Base-by-base conservation (phyloP, 1,284 basidiomycete genomes). In the Cryptococcus amylolentus region DNA sequence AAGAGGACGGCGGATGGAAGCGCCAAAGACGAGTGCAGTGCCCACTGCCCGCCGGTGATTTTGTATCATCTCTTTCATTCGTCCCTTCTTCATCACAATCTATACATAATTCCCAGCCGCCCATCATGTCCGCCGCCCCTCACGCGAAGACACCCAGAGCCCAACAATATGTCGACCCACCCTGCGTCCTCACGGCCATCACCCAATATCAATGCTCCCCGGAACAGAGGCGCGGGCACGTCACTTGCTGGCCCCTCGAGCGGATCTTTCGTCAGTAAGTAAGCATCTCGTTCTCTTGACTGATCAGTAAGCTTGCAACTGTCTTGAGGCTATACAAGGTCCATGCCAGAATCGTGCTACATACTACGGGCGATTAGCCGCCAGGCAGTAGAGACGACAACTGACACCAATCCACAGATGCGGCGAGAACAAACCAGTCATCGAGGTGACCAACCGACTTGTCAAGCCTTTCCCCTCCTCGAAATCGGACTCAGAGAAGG, bases 211-310 rank as follows among this genome's bases (percentile, higher is more conserved):
- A 72, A 55, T 72, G 71, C 51, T 63, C 64, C 13, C 70, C 69
- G 1, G 41, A 61, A 18, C 57, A 57, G 14, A 61, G 64, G 18
- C 60, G 65, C 53, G 23, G 64, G 18, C 60, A 64, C 31, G 58
- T 69, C 13, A 72, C 69, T 28, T 75, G 70, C 47, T 73, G 67
- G 68, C 70, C 68, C 10, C 49, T 71, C 2, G 68, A 74, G 46
- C 56, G 72, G 51, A 63, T 74, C 12, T 74, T 74, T 51, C 51
- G 72, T 51, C 71, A 69, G 71, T 70, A 51, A 56, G 71, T 64
- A 26, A 4, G 5, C 5, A 10, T n/a, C 42, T 12, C 18, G 4
- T 41, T 27, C 39, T 35, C 37, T 44, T 43, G 4, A 28, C 12
- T 35, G 10, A 8, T 35, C 31, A 35, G 31, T 10, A 35, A 8